These are phyloP conservation scores for Chlamydomonas incerta DNA, from an alignment of 139 green algal species.

Conservation along the genomic window DNA sequence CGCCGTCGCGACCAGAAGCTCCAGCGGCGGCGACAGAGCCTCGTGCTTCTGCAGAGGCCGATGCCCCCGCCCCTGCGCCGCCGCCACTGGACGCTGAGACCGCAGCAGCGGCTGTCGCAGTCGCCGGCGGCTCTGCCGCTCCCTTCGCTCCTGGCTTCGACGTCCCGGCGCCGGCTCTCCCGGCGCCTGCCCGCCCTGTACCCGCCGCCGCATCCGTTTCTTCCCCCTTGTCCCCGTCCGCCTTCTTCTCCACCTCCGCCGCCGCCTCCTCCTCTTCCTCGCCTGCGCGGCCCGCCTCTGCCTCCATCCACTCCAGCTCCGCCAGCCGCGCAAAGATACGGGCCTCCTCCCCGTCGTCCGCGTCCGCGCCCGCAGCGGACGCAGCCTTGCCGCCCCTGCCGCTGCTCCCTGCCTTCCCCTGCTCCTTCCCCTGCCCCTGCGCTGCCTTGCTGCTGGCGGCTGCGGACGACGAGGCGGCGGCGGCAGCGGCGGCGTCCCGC, in stretches of 20 bases:
- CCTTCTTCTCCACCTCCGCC: no score
- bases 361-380: not conserved
- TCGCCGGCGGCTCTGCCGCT: no score
- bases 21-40: not conserved
- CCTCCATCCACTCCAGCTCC: constrained; percentile 48
- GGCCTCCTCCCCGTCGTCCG: constrained; percentile 32
- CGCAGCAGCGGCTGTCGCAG: no score
- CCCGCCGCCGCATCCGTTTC: not conserved
- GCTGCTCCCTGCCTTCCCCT: not conserved
- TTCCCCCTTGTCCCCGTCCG: not conserved
- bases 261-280: constrained; percentile 18
- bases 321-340: constrained; percentile 51
- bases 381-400: not conserved
- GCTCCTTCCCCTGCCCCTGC: not conserved
- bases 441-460: not conserved
- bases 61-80: no score
- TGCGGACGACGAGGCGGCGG: not conserved
- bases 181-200: not conserved
- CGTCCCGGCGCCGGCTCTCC: not conserved
- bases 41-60: no score
- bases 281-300: not conserved
- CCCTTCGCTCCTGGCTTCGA: not conserved
- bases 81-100: no score
- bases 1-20: no score
- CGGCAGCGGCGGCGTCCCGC: not conserved